These are phyloP conservation scores for Candolleomyces eurysporus DNA, from an alignment of 768 basidiomycete genomes.

Conservation along the genomic window DNA sequence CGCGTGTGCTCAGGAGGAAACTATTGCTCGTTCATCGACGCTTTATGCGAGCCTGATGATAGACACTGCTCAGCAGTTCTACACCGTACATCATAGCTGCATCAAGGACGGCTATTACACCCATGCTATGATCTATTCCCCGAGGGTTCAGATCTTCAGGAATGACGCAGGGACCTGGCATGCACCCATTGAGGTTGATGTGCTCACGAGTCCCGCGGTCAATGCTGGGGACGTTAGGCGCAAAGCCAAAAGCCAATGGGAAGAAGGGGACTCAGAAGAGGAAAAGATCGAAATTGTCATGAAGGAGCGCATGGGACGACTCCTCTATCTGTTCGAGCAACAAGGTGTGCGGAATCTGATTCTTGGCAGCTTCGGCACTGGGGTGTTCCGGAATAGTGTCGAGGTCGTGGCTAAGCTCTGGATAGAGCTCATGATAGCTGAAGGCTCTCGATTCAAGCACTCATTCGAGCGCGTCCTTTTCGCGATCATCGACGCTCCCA, in stretches of 20 bases:
- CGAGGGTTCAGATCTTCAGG: conserved; percentile 55
- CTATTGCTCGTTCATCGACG: conserved; percentile 69
- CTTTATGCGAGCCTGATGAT: conserved; percentile 61
- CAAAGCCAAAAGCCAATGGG: conserved; percentile 9
- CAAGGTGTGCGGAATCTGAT: conserved; percentile 57
- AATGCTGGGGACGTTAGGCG: conserved; percentile 50
- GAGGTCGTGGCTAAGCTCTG: conserved; percentile 57
- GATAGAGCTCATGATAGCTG: conserved; percentile 52
- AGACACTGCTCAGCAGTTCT: conserved; percentile 51
- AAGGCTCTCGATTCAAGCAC: conserved; percentile 48
- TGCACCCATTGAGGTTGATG: conserved; percentile 55
- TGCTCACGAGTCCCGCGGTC: conserved; percentile 67
- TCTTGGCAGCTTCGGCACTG: conserved; percentile 76
- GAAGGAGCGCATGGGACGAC: conserved; percentile 69
- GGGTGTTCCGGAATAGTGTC: conserved; percentile 65
- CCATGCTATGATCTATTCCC: conserved; percentile 72
- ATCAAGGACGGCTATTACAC: conserved; percentile 58
- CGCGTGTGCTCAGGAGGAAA: conserved; percentile 56
- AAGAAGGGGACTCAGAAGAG: not conserved
- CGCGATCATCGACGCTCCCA: conserved; percentile 40
- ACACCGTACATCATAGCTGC: conserved; percentile 48
- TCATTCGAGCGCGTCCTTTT: conserved; percentile 67
- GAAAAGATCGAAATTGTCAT: conserved; percentile 35
- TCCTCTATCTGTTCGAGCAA: conserved; percentile 60
- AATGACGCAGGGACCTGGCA: conserved; percentile 55